These are phyloP conservation scores for Luffa aegyptiaca DNA, from an alignment of 306 rosid genomes.

Conservation along the genomic window DNA sequence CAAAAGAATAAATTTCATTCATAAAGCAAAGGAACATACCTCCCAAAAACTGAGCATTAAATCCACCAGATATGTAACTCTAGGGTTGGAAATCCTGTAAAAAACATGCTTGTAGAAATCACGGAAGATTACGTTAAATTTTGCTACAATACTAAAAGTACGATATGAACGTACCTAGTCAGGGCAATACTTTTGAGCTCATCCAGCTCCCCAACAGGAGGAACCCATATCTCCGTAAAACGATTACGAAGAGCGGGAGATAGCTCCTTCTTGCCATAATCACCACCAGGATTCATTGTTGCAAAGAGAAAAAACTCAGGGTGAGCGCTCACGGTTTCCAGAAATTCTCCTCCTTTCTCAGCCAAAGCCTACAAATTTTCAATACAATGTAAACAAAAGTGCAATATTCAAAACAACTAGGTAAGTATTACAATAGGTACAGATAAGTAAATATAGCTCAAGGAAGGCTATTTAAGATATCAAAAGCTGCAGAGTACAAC, in stretches of 20 bases:
- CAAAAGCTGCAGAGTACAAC: not conserved
- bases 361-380: conserved; percentile 56
- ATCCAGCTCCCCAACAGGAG: conserved; percentile 51
- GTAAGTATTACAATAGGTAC: not conserved
- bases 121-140: not conserved
- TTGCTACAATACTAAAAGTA: not conserved
- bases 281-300: conserved; percentile 99
- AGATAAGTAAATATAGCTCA: not conserved
- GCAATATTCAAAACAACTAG: not conserved
- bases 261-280: conserved; percentile 90
- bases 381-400: not conserved
- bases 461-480: not conserved
- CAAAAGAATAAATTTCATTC: not conserved
- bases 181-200: conserved; percentile 65
- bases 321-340: conserved; percentile 64
- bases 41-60: conserved; percentile 72
- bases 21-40: conserved; percentile 28
- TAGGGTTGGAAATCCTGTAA: conserved; percentile 47
- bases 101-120: not conserved
- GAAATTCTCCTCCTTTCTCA: conserved; percentile 78
- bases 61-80: conserved; percentile 36
- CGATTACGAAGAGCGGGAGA: conserved; percentile 88
- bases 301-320: conserved; percentile 71
- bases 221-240: conserved; percentile 98
- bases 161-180: conserved; percentile 31